Conservation (phyloP, 2,329 filamentous ascomycete genomes). For the Penicillium brasilianum region DNA sequence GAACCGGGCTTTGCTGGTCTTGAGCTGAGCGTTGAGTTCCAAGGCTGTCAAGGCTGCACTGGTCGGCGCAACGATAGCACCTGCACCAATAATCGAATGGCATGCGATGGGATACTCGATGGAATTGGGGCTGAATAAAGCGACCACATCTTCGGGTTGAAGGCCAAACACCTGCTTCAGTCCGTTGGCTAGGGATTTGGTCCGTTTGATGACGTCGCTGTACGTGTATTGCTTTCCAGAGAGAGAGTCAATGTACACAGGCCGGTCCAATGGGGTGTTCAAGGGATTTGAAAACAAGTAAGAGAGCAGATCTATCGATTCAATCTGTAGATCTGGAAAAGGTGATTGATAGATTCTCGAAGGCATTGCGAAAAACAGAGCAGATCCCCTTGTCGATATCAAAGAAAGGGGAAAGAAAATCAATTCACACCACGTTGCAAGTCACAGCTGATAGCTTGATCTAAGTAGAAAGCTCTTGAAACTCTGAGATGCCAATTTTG, state of each 20-base stretch:
- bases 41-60: conserved; percentile 25
- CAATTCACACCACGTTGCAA: neutral
- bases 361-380: conserved; percentile 16
- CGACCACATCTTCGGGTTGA: conserved; percentile 22
- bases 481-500: neutral
- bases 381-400: neutral
- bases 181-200: conserved; percentile 22
- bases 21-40: conserved; percentile 30
- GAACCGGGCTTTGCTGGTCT: conserved; percentile 27
- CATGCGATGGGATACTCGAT: conserved; percentile 28
- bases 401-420: neutral
- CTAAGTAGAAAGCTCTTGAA: neutral
- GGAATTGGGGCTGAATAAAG: conserved; percentile 28
- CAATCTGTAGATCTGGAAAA: conserved; percentile 24
- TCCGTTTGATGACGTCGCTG: conserved; percentile 24
- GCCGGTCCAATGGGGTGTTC: conserved; percentile 21
- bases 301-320: conserved; percentile 25
- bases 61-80: conserved; percentile 21
- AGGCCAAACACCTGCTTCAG: conserved; percentile 25
- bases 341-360: conserved; percentile 23
- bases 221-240: conserved; percentile 25
- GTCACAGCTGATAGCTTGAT: neutral
- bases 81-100: conserved; percentile 24
- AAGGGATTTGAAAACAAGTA: conserved; percentile 30
- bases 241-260: conserved; percentile 22